A percentile compares a stretch with the other conserved stretches of the same genome.
Evolutionary conservation across 257 asterid species (phyloP).

Genomic region (Handroanthus guayacan): DNA sequence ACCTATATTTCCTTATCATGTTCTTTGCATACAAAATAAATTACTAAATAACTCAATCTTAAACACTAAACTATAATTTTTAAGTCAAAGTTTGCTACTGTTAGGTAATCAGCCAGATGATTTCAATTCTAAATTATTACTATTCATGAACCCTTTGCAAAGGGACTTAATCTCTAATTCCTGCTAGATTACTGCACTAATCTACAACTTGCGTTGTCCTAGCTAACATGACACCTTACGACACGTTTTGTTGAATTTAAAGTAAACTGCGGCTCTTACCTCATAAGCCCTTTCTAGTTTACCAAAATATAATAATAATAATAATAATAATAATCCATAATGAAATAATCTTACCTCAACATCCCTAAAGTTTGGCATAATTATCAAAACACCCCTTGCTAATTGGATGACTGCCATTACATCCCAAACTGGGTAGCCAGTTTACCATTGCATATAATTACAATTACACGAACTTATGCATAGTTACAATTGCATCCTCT

Average conservation of each 20-base stretch:
- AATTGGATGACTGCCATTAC: too few relatives aligned
- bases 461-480: too few relatives aligned
- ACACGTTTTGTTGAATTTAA: not conserved
- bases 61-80: slow-evolving; percentile 21
- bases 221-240: slow-evolving; percentile 43
- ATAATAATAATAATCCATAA: not conserved
- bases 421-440: too few relatives aligned
- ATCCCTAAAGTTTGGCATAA: too few relatives aligned
- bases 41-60: not conserved
- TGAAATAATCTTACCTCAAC: not conserved
- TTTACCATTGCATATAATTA: too few relatives aligned
- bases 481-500: too few relatives aligned
- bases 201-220: not conserved
- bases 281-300: slow-evolving; percentile 52
- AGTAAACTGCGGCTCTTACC: slow-evolving; percentile 51
- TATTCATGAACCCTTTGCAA: not conserved
- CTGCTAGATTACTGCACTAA: not conserved
- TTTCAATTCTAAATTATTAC: slow-evolving; percentile 14
- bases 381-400: too few relatives aligned
- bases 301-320: slow-evolving; percentile 36
- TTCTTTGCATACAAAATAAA: slow-evolving; percentile 10
- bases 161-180: slow-evolving; percentile 10
- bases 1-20: not conserved
- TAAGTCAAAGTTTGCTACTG: slow-evolving; percentile 36
- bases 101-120: slow-evolving; percentile 43